phyloP scores from a whole-genome alignment of 768 basidiomycete genomes.

The Lanmaoa rubissima region DNA sequence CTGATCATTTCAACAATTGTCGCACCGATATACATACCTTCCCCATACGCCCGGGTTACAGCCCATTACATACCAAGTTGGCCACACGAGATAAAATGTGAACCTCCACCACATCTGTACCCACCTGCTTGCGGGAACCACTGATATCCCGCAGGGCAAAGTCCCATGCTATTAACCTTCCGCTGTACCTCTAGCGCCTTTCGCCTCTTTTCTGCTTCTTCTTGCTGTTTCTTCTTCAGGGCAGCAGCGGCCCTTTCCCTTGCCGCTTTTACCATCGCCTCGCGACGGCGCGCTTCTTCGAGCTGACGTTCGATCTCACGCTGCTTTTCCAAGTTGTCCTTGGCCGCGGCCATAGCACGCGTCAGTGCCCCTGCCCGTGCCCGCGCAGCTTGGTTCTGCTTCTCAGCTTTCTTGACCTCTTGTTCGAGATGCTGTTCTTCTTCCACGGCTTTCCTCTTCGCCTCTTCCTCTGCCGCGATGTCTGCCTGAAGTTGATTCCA shows the following conservation, averaged over 20 bases:
- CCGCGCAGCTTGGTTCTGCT: slow-evolving; percentile 11
- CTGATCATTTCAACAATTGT: not conserved
- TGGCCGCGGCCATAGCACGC: slow-evolving; percentile 21
- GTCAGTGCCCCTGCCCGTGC: slow-evolving; percentile 12
- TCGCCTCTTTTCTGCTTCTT: slow-evolving; percentile 37
- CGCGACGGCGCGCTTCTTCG: slow-evolving; percentile 31
- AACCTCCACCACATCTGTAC: slow-evolving; percentile 48
- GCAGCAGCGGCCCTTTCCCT: slow-evolving; percentile 26
- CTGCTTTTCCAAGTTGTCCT: slow-evolving; percentile 16
- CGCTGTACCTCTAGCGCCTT: slow-evolving; percentile 37
- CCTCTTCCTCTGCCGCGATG: slow-evolving; percentile 27
- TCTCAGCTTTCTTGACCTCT: slow-evolving; percentile 16
- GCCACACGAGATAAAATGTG: slow-evolving; percentile 37
- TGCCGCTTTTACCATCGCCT: slow-evolving; percentile 23
- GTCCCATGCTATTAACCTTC: slow-evolving; percentile 46
- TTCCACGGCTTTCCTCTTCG: slow-evolving; percentile 16
- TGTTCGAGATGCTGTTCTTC: slow-evolving; percentile 20
- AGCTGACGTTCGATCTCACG: slow-evolving; percentile 28
- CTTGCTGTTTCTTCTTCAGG: slow-evolving; percentile 32
- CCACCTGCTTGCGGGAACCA: slow-evolving; percentile 44
- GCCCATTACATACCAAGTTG: not conserved
- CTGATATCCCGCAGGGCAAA: slow-evolving; percentile 43
- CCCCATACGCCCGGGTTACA: not conserved
- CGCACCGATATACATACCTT: not conserved
- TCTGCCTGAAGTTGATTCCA: slow-evolving; percentile 52